phyloP scores from a whole-genome alignment of 768 basidiomycete species.

The Gloeophyllum trabeum region DNA sequence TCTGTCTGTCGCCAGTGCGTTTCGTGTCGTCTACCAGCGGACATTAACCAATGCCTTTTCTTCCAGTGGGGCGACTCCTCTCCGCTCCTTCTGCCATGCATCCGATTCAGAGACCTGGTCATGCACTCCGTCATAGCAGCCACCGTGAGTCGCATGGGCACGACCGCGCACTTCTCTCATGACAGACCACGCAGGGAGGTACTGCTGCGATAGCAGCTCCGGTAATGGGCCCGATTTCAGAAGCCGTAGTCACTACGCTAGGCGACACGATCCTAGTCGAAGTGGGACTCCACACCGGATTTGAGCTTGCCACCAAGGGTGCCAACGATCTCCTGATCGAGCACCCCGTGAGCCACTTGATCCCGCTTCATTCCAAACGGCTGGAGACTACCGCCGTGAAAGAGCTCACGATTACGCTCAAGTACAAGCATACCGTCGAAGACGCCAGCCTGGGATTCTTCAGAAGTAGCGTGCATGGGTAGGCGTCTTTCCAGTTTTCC shows the following conservation, averaged over 20 bases:
- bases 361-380: constrained; percentile 40
- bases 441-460: constrained; percentile 55
- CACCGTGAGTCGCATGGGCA: constrained; percentile 31
- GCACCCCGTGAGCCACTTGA: constrained; percentile 31
- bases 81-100: constrained; percentile 50
- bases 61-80: constrained; percentile 64
- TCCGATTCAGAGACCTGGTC: constrained; percentile 50
- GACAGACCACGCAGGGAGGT: constrained; percentile 20
- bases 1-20: constrained; percentile 53
- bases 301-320: constrained; percentile 34
- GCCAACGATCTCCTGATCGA: constrained; percentile 43
- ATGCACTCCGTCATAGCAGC: constrained; percentile 51
- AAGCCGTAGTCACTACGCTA: constrained; percentile 34
- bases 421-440: constrained; percentile 43
- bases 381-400: constrained; percentile 51
- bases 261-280: constrained; percentile 52
- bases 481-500: constrained; percentile 12
- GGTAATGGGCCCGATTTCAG: constrained; percentile 43
- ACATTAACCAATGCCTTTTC: too few relatives aligned
- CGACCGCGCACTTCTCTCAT: constrained; percentile 4
- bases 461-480: constrained; percentile 48
- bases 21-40: too few relatives aligned
- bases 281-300: constrained; percentile 40
- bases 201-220: constrained; percentile 33
- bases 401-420: constrained; percentile 45